Percentiles rank a stretch among this genome's conserved stretches.
These are phyloP conservation scores for Phytophthora melonis DNA, from an alignment of 352 stramenopile species.

Conservation along the genomic window DNA sequence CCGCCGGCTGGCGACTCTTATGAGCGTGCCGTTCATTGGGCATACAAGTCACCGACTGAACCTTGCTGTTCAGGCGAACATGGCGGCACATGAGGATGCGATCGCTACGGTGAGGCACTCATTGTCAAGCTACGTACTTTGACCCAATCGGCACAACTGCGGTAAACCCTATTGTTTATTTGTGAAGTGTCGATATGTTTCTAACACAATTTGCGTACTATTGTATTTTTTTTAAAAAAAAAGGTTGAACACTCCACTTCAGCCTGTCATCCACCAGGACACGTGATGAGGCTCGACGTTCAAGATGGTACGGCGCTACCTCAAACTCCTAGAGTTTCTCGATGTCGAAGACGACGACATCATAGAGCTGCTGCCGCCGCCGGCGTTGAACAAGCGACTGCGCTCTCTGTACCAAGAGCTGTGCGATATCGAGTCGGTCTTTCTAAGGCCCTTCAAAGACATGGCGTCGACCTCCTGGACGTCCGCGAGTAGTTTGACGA, in stretches of 20 bases:
- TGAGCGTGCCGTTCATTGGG: no score
- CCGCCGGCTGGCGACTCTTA: no score
- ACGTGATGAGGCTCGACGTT: constrained; percentile 7
- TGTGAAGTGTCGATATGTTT: background rate
- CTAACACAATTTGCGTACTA: background rate
- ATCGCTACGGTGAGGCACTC: no score
- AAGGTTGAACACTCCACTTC: background rate
- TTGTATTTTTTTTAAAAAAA: constrained; percentile 2
- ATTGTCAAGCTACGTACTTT: no score
- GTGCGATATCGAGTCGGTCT: background rate
- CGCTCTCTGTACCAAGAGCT: background rate
- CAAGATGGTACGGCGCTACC: background rate
- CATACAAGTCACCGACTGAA: no score
- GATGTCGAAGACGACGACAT: constrained; percentile 5
- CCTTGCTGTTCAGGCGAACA: no score
- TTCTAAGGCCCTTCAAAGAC: background rate
- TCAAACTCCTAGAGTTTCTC: background rate
- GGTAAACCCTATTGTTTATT: background rate
- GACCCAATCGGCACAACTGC: no score
- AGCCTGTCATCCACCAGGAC: background rate
- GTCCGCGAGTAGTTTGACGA: constrained; percentile 3
- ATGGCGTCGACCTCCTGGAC: constrained; percentile 3
- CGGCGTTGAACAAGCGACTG: background rate
- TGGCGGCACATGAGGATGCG: no score
- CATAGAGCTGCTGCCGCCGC: background rate